Conservation (phyloP, 768 basidiomycete genomes). For the Rhizopogon rudus region DNA sequence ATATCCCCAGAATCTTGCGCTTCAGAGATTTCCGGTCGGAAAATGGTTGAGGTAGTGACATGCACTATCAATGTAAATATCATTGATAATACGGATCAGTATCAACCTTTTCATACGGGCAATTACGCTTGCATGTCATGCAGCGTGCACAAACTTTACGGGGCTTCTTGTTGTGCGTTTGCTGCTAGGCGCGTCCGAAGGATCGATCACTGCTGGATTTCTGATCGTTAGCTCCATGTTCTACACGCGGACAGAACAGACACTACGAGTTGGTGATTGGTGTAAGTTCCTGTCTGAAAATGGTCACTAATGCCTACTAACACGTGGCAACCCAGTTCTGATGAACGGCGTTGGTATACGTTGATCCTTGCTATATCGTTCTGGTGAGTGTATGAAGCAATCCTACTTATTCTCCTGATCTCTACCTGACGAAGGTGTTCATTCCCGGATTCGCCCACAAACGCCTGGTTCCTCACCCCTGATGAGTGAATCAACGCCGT, state of each 20-base stretch:
- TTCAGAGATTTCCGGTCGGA: too few relatives aligned
- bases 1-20: too few relatives aligned
- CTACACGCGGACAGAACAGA: constrained; percentile 61
- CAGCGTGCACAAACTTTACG: constrained; percentile 61
- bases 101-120: constrained; percentile 49
- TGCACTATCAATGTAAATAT: not conserved
- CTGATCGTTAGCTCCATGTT: constrained; percentile 70
- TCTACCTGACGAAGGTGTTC: too few relatives aligned
- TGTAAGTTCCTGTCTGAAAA: constrained; percentile 35
- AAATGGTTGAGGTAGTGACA: constrained; percentile 56
- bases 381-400: constrained; percentile 34
- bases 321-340: constrained; percentile 35
- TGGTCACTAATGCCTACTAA: not conserved
- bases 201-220: constrained; percentile 9
- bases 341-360: constrained; percentile 66
- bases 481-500: too few relatives aligned
- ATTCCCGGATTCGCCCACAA: too few relatives aligned
- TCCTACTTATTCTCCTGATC: not conserved
- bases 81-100: constrained; percentile 26
- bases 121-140: constrained; percentile 49
- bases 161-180: constrained; percentile 55
- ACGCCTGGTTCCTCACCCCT: too few relatives aligned
- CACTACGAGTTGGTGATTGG: constrained; percentile 61
- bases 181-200: constrained; percentile 64
- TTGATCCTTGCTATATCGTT: constrained; percentile 42